These are phyloP conservation scores for Colletotrichum sp. DNA, from an alignment of 2,329 filamentous ascomycete genomes.

Conservation along the genomic window DNA sequence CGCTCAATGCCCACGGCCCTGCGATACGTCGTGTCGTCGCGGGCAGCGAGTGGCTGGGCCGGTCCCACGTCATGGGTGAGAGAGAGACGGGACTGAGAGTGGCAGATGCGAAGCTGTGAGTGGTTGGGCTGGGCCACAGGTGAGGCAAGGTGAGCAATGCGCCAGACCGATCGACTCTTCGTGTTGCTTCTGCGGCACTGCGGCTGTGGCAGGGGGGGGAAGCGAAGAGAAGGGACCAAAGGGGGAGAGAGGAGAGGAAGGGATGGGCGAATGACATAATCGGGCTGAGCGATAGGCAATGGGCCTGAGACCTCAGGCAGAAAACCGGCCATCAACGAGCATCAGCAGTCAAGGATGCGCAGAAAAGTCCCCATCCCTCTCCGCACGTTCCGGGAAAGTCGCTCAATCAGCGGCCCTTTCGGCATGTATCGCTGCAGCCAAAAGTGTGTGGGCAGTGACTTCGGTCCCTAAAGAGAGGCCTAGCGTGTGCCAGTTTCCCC, in stretches of 20 bases:
- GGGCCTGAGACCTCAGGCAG: not conserved
- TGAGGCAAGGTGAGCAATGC: not conserved
- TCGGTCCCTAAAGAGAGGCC: not conserved
- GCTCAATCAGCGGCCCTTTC: not conserved
- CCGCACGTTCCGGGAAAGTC: constrained; percentile 13
- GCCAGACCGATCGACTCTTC: not conserved
- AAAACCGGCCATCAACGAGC: not conserved
- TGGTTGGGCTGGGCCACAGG: not conserved
- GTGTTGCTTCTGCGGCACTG: not conserved
- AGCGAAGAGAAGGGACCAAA: not conserved
- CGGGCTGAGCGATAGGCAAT: not conserved
- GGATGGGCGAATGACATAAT: constrained; percentile 13
- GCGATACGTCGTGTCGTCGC: not conserved
- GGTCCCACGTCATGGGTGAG: not conserved
- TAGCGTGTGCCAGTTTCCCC: not conserved
- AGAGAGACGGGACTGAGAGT: not conserved
- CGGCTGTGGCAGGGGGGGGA: not conserved
- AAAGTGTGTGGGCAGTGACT: not conserved
- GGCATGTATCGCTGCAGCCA: not conserved
- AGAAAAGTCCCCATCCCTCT: not conserved
- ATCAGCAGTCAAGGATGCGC: not conserved
- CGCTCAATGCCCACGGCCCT: not conserved
- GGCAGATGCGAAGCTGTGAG: not conserved
- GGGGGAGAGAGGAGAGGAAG: not conserved
- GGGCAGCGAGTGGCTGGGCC: not conserved